These are phyloP conservation scores for Rhazya stricta DNA, from an alignment of 257 asterid genomes.

Conservation along the genomic window DNA sequence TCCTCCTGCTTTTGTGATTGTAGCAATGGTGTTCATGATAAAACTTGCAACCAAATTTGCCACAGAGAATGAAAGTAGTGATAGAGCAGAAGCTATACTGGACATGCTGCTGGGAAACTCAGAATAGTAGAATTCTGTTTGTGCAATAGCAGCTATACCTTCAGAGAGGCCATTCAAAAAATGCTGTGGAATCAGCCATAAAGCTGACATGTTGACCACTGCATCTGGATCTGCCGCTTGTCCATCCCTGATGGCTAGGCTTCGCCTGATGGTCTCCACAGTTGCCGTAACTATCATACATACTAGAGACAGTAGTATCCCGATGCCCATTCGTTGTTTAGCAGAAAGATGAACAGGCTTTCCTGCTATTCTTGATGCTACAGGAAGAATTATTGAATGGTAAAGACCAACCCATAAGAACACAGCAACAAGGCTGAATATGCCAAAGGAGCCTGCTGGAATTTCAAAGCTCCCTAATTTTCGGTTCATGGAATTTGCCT, in stretches of 20 bases:
- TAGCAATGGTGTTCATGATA: slow-evolving; percentile 37
- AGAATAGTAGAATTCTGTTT: slow-evolving; percentile 56
- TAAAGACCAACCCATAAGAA: slow-evolving; percentile 54
- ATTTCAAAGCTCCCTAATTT: slow-evolving; percentile 39
- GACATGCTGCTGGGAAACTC: slow-evolving; percentile 77
- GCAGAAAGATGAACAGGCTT: slow-evolving; percentile 29
- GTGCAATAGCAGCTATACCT: slow-evolving; percentile 53
- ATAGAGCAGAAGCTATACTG: slow-evolving; percentile 46
- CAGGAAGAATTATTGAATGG: slow-evolving; percentile 44
- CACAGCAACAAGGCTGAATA: slow-evolving; percentile 33
- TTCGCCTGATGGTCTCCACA: slow-evolving; percentile 47
- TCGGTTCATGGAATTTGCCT: slow-evolving; percentile 64
- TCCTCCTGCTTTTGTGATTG: too few relatives aligned
- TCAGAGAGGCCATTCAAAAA: slow-evolving; percentile 55
- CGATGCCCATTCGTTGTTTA: slow-evolving; percentile 57
- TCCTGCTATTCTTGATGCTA: slow-evolving; percentile 49
- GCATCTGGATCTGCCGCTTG: slow-evolving; percentile 13
- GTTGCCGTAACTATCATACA: slow-evolving; percentile 43
- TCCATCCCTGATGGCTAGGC: slow-evolving; percentile 20
- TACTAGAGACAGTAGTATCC: slow-evolving; percentile 49
- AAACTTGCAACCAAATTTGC: slow-evolving; percentile 54
- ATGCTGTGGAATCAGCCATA: slow-evolving; percentile 72
- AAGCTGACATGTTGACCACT: slow-evolving; percentile 42
- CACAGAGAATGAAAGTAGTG: slow-evolving; percentile 33
- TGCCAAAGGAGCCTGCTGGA: slow-evolving; percentile 70